phyloP scores from a whole-genome alignment of 1,284 basidiomycete species.

The Marasmius tenuissimus region DNA sequence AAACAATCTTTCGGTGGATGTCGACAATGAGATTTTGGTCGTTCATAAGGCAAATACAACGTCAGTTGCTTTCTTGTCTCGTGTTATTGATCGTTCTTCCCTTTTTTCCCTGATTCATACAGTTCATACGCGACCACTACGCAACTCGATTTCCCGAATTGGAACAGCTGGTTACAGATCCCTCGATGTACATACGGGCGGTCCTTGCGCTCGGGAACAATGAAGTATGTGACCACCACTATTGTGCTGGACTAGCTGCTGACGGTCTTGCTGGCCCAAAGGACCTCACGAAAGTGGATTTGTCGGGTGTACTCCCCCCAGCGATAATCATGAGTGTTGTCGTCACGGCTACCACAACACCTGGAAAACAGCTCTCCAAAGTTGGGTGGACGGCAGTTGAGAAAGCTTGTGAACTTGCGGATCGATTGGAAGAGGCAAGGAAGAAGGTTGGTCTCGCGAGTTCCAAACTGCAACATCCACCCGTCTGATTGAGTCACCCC shows the following conservation, averaged over 20 bases:
- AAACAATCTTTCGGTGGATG: slow-evolving; percentile 97
- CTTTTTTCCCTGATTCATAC: slow-evolving; percentile 10
- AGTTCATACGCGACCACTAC: slow-evolving; percentile 99
- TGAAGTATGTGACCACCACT: slow-evolving; percentile 50
- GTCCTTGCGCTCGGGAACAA: slow-evolving; percentile 89
- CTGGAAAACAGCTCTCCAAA: slow-evolving; percentile 73
- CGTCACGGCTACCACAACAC: slow-evolving; percentile 91
- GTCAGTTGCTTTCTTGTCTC: slow-evolving; percentile 38
- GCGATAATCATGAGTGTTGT: slow-evolving; percentile 96
- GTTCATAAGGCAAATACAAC: slow-evolving; percentile 81
- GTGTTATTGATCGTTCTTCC: slow-evolving; percentile 36
- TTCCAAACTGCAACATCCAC: slow-evolving; percentile 29
- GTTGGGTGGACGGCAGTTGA: slow-evolving; percentile 81
- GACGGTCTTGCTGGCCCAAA: slow-evolving; percentile 22
- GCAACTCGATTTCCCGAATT: slow-evolving; percentile 95
- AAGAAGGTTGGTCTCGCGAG: slow-evolving; percentile 58
- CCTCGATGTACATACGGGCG: slow-evolving; percentile 90
- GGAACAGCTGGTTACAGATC: slow-evolving; percentile 91
- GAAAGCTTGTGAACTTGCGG: slow-evolving; percentile 86
- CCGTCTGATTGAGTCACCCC: slow-evolving; percentile 15
- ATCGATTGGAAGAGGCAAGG: slow-evolving; percentile 84
- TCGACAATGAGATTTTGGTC: slow-evolving; percentile 96
- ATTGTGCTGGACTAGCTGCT: slow-evolving; percentile 6
- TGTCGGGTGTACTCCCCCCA: slow-evolving; percentile 82
- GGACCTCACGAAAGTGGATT: slow-evolving; percentile 83